Evolutionary conservation across 2,329 filamentous ascomycete species (phyloP).

Genomic region (Purpureocillium lavendulum): DNA sequence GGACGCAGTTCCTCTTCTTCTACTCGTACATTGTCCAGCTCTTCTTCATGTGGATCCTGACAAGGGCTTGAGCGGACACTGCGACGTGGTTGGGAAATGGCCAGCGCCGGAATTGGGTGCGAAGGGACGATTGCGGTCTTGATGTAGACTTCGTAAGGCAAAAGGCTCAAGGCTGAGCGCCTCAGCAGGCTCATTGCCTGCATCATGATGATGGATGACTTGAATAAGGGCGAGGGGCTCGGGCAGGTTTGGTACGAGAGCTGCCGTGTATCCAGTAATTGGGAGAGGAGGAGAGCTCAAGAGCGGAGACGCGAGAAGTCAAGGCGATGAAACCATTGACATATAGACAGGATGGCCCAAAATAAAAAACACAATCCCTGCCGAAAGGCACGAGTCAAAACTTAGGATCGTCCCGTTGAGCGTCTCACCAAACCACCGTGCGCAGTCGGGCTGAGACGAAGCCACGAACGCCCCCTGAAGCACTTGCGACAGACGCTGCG

Average conservation of each 20-base stretch:
- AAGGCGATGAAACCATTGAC: no score
- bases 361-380: no score
- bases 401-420: no score
- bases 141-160: not conserved
- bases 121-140: not conserved
- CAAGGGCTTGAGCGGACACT: conserved; percentile 25
- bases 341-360: no score
- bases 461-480: no score
- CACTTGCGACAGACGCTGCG: no score
- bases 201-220: not conserved
- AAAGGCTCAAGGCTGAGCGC: not conserved
- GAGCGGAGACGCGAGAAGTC: not conserved
- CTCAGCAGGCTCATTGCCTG: not conserved
- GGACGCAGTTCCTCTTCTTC: conserved; percentile 86
- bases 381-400: no score
- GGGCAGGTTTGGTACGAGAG: not conserved
- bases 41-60: conserved; percentile 80
- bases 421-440: no score
- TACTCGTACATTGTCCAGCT: conserved; percentile 95
- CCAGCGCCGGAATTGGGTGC: not conserved
- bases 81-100: not conserved
- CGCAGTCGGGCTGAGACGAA: no score
- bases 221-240: not conserved
- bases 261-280: not conserved
- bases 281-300: not conserved